A percentile compares a stretch with the other conserved stretches of the same genome.
These are phyloP conservation scores for Solanum pinnatisectum DNA, from an alignment of 257 asterid genomes.

Conservation along the genomic window DNA sequence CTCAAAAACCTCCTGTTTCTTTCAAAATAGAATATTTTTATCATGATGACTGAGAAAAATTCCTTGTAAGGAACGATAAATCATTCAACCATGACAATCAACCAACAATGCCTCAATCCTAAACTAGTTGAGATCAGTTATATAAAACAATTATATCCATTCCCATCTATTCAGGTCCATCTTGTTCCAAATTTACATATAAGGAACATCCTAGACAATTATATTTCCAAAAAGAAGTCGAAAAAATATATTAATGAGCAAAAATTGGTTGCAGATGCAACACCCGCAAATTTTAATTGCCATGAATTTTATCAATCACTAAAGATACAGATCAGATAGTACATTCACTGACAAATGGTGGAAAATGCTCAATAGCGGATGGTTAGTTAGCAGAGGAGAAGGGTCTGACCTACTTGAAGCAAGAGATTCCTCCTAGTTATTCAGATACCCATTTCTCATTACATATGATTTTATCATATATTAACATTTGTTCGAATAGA, in stretches of 20 bases:
- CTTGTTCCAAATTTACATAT: not conserved
- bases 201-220: not conserved
- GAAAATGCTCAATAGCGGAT: not conserved
- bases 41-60: not conserved
- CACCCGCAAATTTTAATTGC: not conserved
- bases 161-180: not conserved
- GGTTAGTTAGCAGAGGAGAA: not conserved
- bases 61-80: not conserved
- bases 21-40: not conserved
- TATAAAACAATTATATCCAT: not conserved
- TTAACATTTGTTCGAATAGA: not conserved
- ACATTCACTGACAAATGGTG: not conserved
- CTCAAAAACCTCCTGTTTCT: not conserved
- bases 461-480: not conserved
- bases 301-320: not conserved
- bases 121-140: not conserved
- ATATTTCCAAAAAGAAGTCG: not conserved
- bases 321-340: not conserved
- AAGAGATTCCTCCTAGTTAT: not conserved
- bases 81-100: not conserved
- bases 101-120: not conserved
- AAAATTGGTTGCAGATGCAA: not conserved
- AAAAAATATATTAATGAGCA: not conserved
- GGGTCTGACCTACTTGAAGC: not conserved
- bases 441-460: not conserved